Conservation (phyloP, 305 asterid genomes). For the Fraxinus platypoda region DNA sequence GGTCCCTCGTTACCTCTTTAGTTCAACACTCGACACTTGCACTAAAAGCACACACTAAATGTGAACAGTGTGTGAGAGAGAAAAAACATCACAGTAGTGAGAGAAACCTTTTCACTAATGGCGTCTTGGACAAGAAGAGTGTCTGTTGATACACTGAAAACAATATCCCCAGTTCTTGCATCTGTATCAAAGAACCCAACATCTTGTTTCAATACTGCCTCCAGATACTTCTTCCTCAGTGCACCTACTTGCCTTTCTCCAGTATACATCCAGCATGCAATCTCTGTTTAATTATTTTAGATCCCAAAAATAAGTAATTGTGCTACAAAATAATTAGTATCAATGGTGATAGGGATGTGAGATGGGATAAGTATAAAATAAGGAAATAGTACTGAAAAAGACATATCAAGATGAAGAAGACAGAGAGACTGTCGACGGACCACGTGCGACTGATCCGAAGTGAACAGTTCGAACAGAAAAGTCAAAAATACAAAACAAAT, state of each 20-base stretch:
- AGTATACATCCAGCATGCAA: conserved; percentile 95
- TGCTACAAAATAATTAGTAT: neutral
- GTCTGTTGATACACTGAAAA: conserved; percentile 94
- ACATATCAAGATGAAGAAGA: conserved; percentile 63
- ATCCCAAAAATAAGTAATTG: neutral
- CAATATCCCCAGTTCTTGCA: conserved; percentile 98
- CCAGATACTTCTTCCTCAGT: conserved; percentile 85
- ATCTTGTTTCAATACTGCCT: conserved; percentile 92
- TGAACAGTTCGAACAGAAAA: conserved; percentile 25
- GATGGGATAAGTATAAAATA: conserved; percentile 39
- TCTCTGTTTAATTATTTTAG: conserved; percentile 46
- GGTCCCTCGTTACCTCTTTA: conserved; percentile 24
- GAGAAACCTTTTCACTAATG: conserved; percentile 87
- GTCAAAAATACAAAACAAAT: conserved; percentile 4
- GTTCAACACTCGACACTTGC: neutral
- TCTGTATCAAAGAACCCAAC: conserved; percentile 99
- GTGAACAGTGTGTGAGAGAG: neutral
- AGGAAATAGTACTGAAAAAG: conserved; percentile 43
- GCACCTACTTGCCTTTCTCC: conserved; percentile 96
- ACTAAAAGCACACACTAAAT: conserved; percentile 22
- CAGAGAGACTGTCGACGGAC: conserved; percentile 77
- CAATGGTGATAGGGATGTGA: conserved; percentile 55
- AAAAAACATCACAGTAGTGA: neutral
- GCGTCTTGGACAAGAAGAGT: conserved; percentile 99
- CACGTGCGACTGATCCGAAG: conserved; percentile 75